These are phyloP conservation scores for Hypoxylon sp. DNA, from an alignment of 2,329 filamentous ascomycete species.

Conservation along the genomic window DNA sequence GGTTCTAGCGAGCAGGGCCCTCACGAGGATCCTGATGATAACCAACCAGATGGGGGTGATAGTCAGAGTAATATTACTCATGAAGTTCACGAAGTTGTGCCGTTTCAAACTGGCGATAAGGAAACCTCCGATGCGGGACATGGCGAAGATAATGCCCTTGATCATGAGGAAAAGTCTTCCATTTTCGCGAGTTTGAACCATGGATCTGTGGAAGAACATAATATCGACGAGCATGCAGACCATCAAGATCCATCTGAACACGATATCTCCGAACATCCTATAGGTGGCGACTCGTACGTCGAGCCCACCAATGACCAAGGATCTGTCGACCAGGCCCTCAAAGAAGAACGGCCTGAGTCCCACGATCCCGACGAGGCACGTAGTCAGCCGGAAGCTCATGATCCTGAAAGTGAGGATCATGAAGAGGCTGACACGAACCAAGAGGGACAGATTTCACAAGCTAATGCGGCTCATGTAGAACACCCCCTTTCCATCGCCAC, in stretches of 20 bases:
- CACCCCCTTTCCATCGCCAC: slow-evolving; percentile 46
- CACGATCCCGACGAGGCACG: slow-evolving; percentile 15
- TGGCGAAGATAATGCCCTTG: slow-evolving; percentile 20
- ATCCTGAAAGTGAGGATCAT: slow-evolving; percentile 21
- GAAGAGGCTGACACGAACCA: slow-evolving; percentile 9
- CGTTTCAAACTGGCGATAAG: slow-evolving; percentile 13
- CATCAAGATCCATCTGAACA: slow-evolving; percentile 16
- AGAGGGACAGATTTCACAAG: slow-evolving; percentile 8
- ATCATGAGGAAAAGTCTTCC: slow-evolving; percentile 19
- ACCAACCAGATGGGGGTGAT: slow-evolving; percentile 8
- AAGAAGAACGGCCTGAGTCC: slow-evolving; percentile 22
- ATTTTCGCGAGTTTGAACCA: slow-evolving; percentile 18
- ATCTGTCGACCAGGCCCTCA: slow-evolving; percentile 25
- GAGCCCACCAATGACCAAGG: slow-evolving; percentile 45
- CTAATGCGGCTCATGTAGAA: slow-evolving; percentile 28
- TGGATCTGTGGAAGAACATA: slow-evolving; percentile 20
- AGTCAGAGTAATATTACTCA: slow-evolving; percentile 20
- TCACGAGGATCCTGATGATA: not conserved
- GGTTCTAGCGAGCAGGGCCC: not conserved
- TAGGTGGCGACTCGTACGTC: slow-evolving; percentile 42
- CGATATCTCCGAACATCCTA: slow-evolving; percentile 40
- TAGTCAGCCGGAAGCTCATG: slow-evolving; percentile 21
- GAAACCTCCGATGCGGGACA: slow-evolving; percentile 27
- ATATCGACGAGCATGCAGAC: slow-evolving; percentile 24
- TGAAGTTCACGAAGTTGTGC: slow-evolving; percentile 14